phyloP scores from a whole-genome alignment of 805 yeast species.

The Cyberlindnera mrakii region DNA sequence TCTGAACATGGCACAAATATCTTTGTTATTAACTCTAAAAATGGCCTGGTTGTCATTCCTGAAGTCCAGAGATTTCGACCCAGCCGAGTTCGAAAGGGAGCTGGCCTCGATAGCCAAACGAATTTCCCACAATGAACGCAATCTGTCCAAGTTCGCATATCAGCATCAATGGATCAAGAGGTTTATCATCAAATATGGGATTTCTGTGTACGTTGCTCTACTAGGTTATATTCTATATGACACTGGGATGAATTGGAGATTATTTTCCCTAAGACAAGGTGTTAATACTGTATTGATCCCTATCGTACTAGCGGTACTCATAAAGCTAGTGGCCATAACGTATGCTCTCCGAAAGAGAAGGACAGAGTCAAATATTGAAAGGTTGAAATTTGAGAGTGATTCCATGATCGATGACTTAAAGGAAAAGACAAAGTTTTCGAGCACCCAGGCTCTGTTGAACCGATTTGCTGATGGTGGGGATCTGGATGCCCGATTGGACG shows the following conservation, averaged over 20 bases:
- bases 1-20: too few relatives aligned
- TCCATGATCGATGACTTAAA: slow-evolving; percentile 62
- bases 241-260: not conserved
- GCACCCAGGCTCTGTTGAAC: slow-evolving; percentile 66
- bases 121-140: slow-evolving; percentile 27
- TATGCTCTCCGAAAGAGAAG: slow-evolving; percentile 7
- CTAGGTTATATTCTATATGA: not conserved
- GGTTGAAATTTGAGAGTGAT: slow-evolving; percentile 40
- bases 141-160: slow-evolving; percentile 14
- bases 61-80: slow-evolving; percentile 32
- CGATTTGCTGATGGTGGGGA: slow-evolving; percentile 55
- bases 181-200: slow-evolving; percentile 8
- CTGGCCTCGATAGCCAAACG: slow-evolving; percentile 31
- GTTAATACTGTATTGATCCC: slow-evolving; percentile 1
- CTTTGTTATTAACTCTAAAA: not conserved
- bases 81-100: slow-evolving; percentile 38
- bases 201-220: slow-evolving; percentile 3
- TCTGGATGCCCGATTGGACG: slow-evolving; percentile 36
- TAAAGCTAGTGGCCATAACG: not conserved
- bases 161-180: slow-evolving; percentile 4
- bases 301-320: not conserved
- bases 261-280: slow-evolving; percentile 2
- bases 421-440: slow-evolving; percentile 64
- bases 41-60: slow-evolving; percentile 22
- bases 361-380: slow-evolving; percentile 18